These are phyloP conservation scores for Crithidia bombi DNA, from an alignment of 208 protist genomes.

Conservation along the genomic window DNA sequence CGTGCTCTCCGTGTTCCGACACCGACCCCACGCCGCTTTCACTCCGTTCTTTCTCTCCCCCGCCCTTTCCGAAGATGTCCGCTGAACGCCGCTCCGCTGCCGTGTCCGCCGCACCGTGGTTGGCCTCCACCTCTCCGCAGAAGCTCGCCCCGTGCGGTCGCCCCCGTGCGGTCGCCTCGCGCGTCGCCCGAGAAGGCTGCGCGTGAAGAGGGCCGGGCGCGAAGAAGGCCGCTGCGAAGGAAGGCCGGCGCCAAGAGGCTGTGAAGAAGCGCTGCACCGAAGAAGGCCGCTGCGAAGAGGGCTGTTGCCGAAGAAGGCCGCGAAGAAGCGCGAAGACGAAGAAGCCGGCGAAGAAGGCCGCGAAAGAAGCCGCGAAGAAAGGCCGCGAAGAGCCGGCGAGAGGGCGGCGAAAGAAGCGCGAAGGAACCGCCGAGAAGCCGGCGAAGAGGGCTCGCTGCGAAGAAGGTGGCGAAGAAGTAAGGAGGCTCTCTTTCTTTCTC, in stretches of 20 bases:
- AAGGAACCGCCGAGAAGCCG: neutral
- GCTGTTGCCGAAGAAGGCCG: conserved; percentile 31
- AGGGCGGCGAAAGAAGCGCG: conserved; percentile 6
- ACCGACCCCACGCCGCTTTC: neutral
- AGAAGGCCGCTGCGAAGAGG: conserved; percentile 33
- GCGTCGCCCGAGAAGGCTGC: conserved; percentile 35
- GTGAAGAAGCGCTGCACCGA: conserved; percentile 22
- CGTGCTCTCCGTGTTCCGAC: conserved; percentile 8
- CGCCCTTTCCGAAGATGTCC: conserved; percentile 20
- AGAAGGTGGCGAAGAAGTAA: conserved; percentile 22
- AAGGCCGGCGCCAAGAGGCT: conserved; percentile 25
- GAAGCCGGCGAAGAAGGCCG: conserved; percentile 14
- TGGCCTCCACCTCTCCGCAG: conserved; percentile 20
- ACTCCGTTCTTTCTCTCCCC: neutral
- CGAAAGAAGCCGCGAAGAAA: conserved; percentile 30
- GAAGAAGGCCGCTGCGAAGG: conserved; percentile 48
- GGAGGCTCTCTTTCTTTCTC: no score
- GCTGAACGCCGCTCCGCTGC: conserved; percentile 16
- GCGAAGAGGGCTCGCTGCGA: conserved; percentile 9
- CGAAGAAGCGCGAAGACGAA: conserved; percentile 43
- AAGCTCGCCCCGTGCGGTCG: conserved; percentile 8
- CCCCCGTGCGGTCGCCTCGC: conserved; percentile 23
- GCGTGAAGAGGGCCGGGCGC: conserved; percentile 21
- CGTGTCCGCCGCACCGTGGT: conserved; percentile 1
- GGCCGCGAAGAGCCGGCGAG: conserved; percentile 14